A percentile compares a stretch with the other conserved stretches of the same genome.
Conservation (phyloP, 2,329 filamentous ascomycete species). For the Penicillium oxalicum region DNA sequence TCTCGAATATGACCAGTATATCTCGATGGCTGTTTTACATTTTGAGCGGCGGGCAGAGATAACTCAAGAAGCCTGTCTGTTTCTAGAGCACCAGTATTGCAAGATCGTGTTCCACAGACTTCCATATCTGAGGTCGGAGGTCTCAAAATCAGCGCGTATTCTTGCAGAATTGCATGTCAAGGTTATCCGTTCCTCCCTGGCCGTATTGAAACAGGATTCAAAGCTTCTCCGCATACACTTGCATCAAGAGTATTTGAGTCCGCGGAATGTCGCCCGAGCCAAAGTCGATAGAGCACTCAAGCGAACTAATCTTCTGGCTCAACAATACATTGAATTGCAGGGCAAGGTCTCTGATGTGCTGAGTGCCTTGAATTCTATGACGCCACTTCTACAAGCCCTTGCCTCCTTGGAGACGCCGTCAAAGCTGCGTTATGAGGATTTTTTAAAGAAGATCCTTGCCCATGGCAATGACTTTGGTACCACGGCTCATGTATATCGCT, state of each 20-base stretch:
- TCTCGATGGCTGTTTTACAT: neutral
- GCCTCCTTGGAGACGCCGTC: neutral
- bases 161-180: neutral
- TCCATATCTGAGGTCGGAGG: neutral
- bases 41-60: neutral
- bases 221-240: conserved; percentile 1
- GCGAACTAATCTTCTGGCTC: neutral
- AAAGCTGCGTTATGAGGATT: neutral
- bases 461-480: neutral
- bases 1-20: neutral
- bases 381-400: neutral
- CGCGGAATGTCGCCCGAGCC: conserved; percentile 14
- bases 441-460: neutral
- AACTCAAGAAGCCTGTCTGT: neutral
- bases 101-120: conserved; percentile 2
- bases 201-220: neutral
- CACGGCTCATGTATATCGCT: neutral
- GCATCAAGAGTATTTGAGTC: conserved; percentile 10
- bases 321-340: conserved; percentile 8
- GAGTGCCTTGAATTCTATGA: neutral
- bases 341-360: neutral
- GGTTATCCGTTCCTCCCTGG: neutral
- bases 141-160: neutral
- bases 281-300: conserved; percentile 18
- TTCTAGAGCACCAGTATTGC: conserved; percentile 11